Base-by-base conservation (phyloP, 768 basidiomycete genomes). In the Naganishia vaughanmartiniae region DNA sequence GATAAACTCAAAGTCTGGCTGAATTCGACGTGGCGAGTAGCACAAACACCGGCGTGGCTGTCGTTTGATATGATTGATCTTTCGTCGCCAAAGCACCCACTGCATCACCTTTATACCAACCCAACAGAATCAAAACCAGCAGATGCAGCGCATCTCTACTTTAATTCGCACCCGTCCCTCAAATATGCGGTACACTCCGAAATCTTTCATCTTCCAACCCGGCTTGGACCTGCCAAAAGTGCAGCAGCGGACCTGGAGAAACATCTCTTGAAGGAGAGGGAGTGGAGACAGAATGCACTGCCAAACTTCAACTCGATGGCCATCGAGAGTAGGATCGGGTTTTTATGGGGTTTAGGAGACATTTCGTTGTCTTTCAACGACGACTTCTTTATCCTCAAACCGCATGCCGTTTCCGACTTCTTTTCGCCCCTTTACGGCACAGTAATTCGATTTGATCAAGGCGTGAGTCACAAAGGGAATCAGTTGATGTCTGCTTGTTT, bases 281-380 rank as follows among this genome's bases (percentile, higher is more conserved):
- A 75, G 65, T 80, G 75, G 75, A 57, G 74, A 24, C 71, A 73
- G 66, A 73, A 73, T 17, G 76, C 76, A 1, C 54, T 78, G 15
- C 79, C 79, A 21, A 76, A 65, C 21, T 80, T 78, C 70, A 80
- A 78, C 51, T 80, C 78, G 7, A 77, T 78, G 76, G 74, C 79
- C 2, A 80, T 80, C 54, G 79, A 80, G 45, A 74, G 73, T 45
- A 56, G 76, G 14, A 70, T 79, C 4, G 78, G 76, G 3, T 78
- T 76, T 72, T 57, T 78, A 15, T 76, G 75, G 26, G 79, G 78
- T 28, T 58, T 80, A 46, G 74, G 58, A 21, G 71, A 72, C 17
- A 76, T 77, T 7, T 73, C 74, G 0, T 65, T 80, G 15, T 70
- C 76, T 4, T 60, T 78, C 46, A 80, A 78, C 67, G 78, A 78